Evolutionary conservation across 148 eudicot species (phyloP), one percentile per base, ranked within the genome.

Genomic region (Nyssa sinensis): DNA sequence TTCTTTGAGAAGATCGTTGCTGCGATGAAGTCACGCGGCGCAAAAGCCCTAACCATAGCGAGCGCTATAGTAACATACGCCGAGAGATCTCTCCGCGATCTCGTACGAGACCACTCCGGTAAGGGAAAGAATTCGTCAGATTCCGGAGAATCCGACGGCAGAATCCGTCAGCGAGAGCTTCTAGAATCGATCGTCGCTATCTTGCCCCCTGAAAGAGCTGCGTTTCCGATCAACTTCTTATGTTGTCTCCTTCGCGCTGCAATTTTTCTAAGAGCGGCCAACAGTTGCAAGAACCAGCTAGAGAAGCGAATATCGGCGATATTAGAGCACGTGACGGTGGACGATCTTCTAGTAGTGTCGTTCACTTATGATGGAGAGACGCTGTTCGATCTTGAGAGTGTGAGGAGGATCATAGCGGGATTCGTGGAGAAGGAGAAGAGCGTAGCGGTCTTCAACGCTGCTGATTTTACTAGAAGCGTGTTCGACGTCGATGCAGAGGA

Each of bases 361-460:
- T 89, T 85, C 68, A 81, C 90, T 0, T 86, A 83, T 34, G 98
- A 96, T 28, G 99, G 98, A 1, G 90, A 86, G 79, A 84, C 87
- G 44, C 75, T 96, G 57, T 88, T 93, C 32, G 97, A 91, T 79
- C 84, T 93, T 35, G 97, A 96, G 77, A 93, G 98, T 49, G 97
- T 93, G 49, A 84, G 98, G 82, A 88, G 81, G 82, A 87, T 91
- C 11, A 73, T 95, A 0, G 74, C 91, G 4, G 97, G 91, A 6
- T 96, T 93, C 41, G 93, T 89, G 27, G 81, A 90, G 44, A 96
- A 83, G 87, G 99, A 93, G 79, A 96, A 84, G 83, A 89, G 85
- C 58, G 93, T 96, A 28, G 90, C 90, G 58, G 94, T 96, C 9
- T 96, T 96, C 68, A 89, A 89, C 39, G 98, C 88, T 0, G 98